phyloP scores from a whole-genome alignment of 495 filamentous ascomycete species.

The Neurospora sp. region DNA sequence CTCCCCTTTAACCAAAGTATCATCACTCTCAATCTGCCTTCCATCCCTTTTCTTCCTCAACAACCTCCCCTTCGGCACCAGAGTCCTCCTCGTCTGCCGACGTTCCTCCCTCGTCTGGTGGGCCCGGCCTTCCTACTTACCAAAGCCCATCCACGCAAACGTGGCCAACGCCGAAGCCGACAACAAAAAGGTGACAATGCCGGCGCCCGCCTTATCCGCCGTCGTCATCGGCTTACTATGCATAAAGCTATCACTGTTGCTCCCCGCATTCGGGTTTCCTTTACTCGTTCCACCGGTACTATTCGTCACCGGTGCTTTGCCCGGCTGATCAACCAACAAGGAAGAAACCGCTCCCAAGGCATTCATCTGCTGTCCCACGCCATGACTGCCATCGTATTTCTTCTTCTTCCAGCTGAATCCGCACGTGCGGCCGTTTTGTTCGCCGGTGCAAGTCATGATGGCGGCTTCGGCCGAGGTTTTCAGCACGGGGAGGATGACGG shows the following conservation, averaged over 20 bases:
- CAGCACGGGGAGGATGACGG: slow-evolving; percentile 55
- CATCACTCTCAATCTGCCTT: background rate
- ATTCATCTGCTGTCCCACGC: slow-evolving; percentile 62
- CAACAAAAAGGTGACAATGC: slow-evolving; percentile 49
- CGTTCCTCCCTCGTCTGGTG: background rate
- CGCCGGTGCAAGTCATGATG: slow-evolving; percentile 56
- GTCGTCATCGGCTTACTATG: slow-evolving; percentile 33
- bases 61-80: background rate
- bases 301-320: slow-evolving; percentile 42
- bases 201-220: slow-evolving; percentile 56
- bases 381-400: slow-evolving; percentile 47
- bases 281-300: slow-evolving; percentile 54
- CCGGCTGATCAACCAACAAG: slow-evolving; percentile 28
- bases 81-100: background rate
- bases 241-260: slow-evolving; percentile 11
- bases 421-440: slow-evolving; percentile 48
- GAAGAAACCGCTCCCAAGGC: slow-evolving; percentile 55
- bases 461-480: slow-evolving; percentile 57
- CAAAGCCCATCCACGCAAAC: slow-evolving; percentile 40
- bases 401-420: slow-evolving; percentile 56
- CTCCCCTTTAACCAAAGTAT: background rate
- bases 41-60: background rate
- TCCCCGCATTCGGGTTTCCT: slow-evolving; percentile 52
- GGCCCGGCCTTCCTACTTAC: slow-evolving; percentile 3
- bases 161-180: slow-evolving; percentile 25